These are phyloP conservation scores for Rubia peregrina DNA, from an alignment of 305 asterid species.

Conservation along the genomic window DNA sequence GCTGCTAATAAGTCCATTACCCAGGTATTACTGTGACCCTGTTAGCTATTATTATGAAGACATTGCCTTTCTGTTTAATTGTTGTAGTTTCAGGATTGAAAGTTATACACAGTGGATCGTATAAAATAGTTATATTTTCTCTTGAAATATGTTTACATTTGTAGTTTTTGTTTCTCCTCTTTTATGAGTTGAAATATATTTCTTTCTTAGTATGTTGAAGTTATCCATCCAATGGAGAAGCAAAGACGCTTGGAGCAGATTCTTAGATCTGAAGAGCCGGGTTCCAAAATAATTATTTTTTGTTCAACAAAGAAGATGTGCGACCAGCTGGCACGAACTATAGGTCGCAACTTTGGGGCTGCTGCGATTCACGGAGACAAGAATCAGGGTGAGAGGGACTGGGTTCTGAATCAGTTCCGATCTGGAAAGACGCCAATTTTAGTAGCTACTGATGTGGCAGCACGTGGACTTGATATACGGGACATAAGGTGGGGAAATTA, in stretches of 20 bases:
- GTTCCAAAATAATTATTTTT: conserved; percentile 87
- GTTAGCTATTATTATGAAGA: background rate
- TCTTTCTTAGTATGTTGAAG: conserved; percentile 59
- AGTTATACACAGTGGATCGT: background rate
- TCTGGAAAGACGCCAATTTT: conserved; percentile 81
- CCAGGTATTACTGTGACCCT: conserved; percentile 41
- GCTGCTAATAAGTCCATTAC: conserved; percentile 96
- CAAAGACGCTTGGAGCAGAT: conserved; percentile 86
- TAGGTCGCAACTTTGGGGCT: conserved; percentile 75
- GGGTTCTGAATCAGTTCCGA: conserved; percentile 81
- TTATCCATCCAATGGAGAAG: conserved; percentile 63
- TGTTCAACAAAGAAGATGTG: conserved; percentile 98
- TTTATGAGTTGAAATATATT: background rate
- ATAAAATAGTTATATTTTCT: background rate
- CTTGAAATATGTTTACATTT: background rate
- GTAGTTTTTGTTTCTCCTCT: background rate
- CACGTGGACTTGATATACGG: conserved; percentile 93
- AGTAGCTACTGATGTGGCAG: conserved; percentile 98
- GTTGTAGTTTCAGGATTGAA: background rate
- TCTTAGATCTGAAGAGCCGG: conserved; percentile 88
- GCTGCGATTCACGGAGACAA: conserved; percentile 98
- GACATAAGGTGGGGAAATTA: conserved; percentile 63
- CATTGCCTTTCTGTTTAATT: background rate
- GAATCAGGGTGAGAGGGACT: conserved; percentile 92
- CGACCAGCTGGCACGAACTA: conserved; percentile 66